Evolutionary conservation across 202 grass and related monocot genomes (phyloP), one percentile per base, ranked within the genome.

Genomic region (Hordeum pubiflorum): DNA sequence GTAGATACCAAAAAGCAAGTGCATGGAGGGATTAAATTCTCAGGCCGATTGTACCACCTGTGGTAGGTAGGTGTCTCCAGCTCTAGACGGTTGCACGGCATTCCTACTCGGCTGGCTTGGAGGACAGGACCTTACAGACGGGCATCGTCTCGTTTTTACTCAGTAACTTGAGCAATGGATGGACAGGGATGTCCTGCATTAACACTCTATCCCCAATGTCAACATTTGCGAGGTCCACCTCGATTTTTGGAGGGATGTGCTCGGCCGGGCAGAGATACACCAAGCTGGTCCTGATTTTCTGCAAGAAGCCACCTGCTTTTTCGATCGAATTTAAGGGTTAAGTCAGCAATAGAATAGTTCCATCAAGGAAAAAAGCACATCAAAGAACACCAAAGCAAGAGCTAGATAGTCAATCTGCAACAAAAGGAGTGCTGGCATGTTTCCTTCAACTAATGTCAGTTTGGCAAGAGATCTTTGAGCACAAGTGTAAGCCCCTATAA

Each of bases 171-270:
- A 91, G 57, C 1, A 75, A 91, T 48, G 89, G 75, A 75, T 93
- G 83, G 75, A 87, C 83, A 4, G 70, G 75, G 62, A 93, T 86
- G 75, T 93, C 85, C 84, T 96, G 55, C 87, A 93, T 87, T 75
- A 83, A 80, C 74, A 93, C 69, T 76, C 69, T 88, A 89, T 96
- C 96, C 63, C 96, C 96, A 26, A 99, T 86, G 73, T 93, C 89
- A 40, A 95, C 87, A 89, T 96, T 90, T 81, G 90, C 66, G 48
- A 96, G 87, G 69, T 96, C 92, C 82, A 99, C 89, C 80, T 96
- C 92, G 80, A 99, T 79, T 88, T 99, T 99, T 84, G 73, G 92
- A 86, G 92, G 90, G 69, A 93, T 99, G 83, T 91, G 76, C 86
- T 99, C 96, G 58, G 91, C 78, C 70, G 89, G 90, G 79, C 92